Conservation (phyloP, 495 filamentous ascomycete species). For the Penicillium coprophilum region DNA sequence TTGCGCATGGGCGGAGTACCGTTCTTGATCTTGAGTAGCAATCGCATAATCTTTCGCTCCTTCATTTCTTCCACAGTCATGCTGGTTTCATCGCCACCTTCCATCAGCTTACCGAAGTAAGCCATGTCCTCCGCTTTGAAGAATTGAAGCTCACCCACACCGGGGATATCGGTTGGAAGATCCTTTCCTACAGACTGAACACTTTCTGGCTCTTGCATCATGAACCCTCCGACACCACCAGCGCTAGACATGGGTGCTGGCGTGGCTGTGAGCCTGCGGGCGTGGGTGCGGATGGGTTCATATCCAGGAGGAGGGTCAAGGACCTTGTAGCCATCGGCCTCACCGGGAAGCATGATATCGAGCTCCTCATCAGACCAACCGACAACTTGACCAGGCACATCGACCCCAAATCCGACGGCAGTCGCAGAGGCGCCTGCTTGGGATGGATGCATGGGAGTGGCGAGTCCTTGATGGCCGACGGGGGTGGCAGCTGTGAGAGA, state of each 20-base stretch:
- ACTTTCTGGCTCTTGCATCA: conserved; percentile 95
- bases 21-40: conserved; percentile 98
- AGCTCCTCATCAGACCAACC: conserved; percentile 90
- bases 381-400: conserved; percentile 75
- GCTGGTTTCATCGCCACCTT: conserved; percentile 87
- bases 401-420: conserved; percentile 70
- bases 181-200: conserved; percentile 79
- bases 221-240: conserved; percentile 76
- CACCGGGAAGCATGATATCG: conserved; percentile 82
- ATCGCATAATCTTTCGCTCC: conserved; percentile 96
- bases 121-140: conserved; percentile 99
- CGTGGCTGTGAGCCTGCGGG: conserved; percentile 75
- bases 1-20: conserved; percentile 99
- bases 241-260: conserved; percentile 64
- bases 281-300: conserved; percentile 73
- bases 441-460: conserved; percentile 83
- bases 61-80: conserved; percentile 95
- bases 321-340: conserved; percentile 78
- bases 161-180: conserved; percentile 94
- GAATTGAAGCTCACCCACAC: conserved; percentile 95
- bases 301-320: conserved; percentile 92
- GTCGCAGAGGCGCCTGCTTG: conserved; percentile 57
- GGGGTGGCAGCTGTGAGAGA: conserved; percentile 66
- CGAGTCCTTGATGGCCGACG: conserved; percentile 74
- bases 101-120: conserved; percentile 97